Base-by-base conservation (phyloP, 148 eudicot species). In the Rhododendron mucronatum region DNA sequence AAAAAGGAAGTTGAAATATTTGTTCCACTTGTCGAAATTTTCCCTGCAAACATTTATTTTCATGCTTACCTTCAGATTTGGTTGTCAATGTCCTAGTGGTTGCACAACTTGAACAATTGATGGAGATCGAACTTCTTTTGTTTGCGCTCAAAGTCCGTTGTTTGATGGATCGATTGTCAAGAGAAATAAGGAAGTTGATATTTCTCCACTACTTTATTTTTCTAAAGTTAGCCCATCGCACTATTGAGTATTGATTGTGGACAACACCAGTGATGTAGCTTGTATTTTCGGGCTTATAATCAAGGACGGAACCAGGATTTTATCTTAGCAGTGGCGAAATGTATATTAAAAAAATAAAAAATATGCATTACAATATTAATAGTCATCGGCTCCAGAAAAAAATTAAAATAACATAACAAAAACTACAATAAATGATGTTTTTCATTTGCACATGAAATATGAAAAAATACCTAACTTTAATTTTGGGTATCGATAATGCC, bases 201-300 rank as follows among this genome's bases (percentile, higher is more conserved):
- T 50, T 33, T 84, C 33, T 77, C 21, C 16, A 41, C 77, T 83
- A n/a, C 57, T 67, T 14, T 33, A 12, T 57, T 7, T 39, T 41
- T 30, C 35, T 71, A 18, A 67, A 44, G 41, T 4, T 44, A 8
- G 75, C 20, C 16, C 12, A 7, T 59, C 21, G 7, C 65, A 57
- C 41, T 45, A 50, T 14, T 28, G 41, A 71, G 41, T 41, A 84
- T 26, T 30, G 8, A 30, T 35, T 41, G 81, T 26, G 44, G 20
- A 21, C 67, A 78, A 78, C 8, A 18, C 45, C 15, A 51, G 50
- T 67, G 57, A 63, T 67, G 13, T 85, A 47, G 69, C 84, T 65
- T 86, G 76, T 82, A 20, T 44, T 71, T 78, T 26, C 80, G 9
- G 87, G 83, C 55, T 67, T 82, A 82, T 67, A 75, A 82, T 87